Conservation (phyloP, 805 yeast genomes). For the Maudiozyma saulgeensis region DNA sequence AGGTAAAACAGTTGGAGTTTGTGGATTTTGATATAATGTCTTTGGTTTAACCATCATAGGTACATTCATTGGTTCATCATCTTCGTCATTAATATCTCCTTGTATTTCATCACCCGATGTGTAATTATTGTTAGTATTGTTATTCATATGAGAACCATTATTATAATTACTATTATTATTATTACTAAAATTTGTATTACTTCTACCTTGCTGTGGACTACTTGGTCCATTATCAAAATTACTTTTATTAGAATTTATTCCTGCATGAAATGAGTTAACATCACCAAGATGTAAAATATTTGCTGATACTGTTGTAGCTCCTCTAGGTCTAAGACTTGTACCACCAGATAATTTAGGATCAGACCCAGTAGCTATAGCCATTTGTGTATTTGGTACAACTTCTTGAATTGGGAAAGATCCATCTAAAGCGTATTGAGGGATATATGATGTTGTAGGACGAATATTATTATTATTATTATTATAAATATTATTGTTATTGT, state of each 20-base stretch:
- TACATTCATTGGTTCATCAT: constrained; percentile 8
- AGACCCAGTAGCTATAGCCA: constrained; percentile 13
- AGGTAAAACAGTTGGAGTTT: constrained; percentile 31
- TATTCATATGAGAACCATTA: background rate
- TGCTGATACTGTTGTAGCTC: constrained; percentile 15
- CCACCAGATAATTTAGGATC: constrained; percentile 3
- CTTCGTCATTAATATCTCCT: background rate
- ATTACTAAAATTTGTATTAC: background rate
- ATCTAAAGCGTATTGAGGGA: constrained; percentile 20
- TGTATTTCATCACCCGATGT: background rate
- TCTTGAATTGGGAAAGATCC: constrained; percentile 22
- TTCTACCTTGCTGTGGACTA: background rate
- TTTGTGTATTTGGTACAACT: constrained; percentile 26
- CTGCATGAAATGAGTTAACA: background rate
- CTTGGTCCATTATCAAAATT: background rate
- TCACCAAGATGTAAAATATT: constrained; percentile 14
- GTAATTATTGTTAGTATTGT: constrained; percentile 1
- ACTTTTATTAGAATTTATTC: background rate
- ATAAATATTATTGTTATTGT: no score
- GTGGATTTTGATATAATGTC: constrained; percentile 31
- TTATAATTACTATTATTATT: background rate
- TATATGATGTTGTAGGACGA: constrained; percentile 15
- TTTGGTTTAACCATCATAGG: constrained; percentile 30
- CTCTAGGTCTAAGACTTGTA: constrained; percentile 11
- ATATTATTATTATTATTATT: background rate